These are phyloP conservation scores for Musa beccarii DNA, from an alignment of 176 grass and related monocot genomes.

Conservation along the genomic window DNA sequence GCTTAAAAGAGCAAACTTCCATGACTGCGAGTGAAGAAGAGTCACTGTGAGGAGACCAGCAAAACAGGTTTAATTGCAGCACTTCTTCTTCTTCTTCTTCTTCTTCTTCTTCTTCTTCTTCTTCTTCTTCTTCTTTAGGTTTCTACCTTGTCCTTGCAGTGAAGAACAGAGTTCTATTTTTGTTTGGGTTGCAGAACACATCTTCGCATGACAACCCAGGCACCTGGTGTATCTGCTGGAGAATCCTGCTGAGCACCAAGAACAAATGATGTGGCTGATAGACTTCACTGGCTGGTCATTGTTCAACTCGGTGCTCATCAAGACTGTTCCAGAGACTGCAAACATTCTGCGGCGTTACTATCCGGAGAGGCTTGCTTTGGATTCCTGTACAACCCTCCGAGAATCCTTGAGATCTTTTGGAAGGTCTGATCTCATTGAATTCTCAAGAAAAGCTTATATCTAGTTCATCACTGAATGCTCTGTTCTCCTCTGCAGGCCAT, in stretches of 20 bases:
- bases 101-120: neutral
- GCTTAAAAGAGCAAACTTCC: slow-evolving; percentile 59
- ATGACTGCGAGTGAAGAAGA: slow-evolving; percentile 55
- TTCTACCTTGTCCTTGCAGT: too few relatives aligned
- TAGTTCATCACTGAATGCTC: too few relatives aligned
- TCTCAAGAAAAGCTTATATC: too few relatives aligned
- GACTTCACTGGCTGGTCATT: slow-evolving; percentile 88
- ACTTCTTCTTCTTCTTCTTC: neutral
- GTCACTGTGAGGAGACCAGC: slow-evolving; percentile 54
- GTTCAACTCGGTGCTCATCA: slow-evolving; percentile 47
- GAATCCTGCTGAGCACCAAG: slow-evolving; percentile 66
- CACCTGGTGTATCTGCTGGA: slow-evolving; percentile 67
- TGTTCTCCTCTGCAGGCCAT: slow-evolving; percentile 28
- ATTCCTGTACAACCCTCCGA: slow-evolving; percentile 68
- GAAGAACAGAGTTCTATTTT: neutral
- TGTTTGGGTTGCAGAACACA: slow-evolving; percentile 49
- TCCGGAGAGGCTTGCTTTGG: slow-evolving; percentile 56
- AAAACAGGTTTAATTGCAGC: slow-evolving; percentile 31
- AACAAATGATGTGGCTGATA: slow-evolving; percentile 77
- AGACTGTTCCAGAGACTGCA: slow-evolving; percentile 43
- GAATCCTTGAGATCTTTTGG: slow-evolving; percentile 67
- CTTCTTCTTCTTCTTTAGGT: neutral
- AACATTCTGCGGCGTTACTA: slow-evolving; percentile 73
- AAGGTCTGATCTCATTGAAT: slow-evolving; percentile 31
- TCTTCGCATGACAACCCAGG: slow-evolving; percentile 37